Conservation (phyloP, 192 early-diverging fungal species). For the Helicostylum pulchrum region DNA sequence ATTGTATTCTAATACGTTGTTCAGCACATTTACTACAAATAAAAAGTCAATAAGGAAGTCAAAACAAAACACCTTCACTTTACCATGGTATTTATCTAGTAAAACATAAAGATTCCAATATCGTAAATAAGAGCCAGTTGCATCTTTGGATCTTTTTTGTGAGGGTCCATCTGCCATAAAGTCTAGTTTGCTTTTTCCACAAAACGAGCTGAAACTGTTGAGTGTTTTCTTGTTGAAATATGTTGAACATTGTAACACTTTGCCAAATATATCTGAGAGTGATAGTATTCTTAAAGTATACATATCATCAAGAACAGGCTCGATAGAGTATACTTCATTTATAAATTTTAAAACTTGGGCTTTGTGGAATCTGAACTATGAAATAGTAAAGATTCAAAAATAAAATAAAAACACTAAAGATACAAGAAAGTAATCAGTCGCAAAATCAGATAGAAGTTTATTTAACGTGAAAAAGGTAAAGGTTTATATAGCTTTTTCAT, state of each 20-base stretch:
- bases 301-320: slow-evolving; percentile 8
- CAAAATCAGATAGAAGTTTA: too few species aligned
- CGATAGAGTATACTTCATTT: slow-evolving; percentile 7
- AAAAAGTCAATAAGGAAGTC: slow-evolving; percentile 12
- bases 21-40: slow-evolving; percentile 7
- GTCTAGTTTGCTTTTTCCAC: slow-evolving; percentile 2
- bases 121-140: background rate
- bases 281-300: background rate
- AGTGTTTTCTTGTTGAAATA: slow-evolving; percentile 6
- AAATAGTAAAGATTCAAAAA: too few species aligned
- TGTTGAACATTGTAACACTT: slow-evolving; percentile 2
- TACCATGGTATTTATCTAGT: slow-evolving; percentile 6
- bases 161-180: background rate
- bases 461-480: too few species aligned
- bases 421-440: too few species aligned
- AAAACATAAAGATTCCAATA: slow-evolving; percentile 4
- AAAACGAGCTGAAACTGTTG: slow-evolving; percentile 2
- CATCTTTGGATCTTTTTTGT: slow-evolving; percentile 1
- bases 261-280: slow-evolving; percentile 4
- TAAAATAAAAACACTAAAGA: too few species aligned
- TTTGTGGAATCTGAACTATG: too few species aligned
- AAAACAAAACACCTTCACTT: slow-evolving; percentile 3
- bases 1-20: slow-evolving; percentile 1
- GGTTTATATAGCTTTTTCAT: too few species aligned
- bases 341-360: slow-evolving; percentile 9